Evolutionary conservation across 1,284 basidiomycete genomes (phyloP).

Genomic region (Sporisorium reilianum): DNA sequence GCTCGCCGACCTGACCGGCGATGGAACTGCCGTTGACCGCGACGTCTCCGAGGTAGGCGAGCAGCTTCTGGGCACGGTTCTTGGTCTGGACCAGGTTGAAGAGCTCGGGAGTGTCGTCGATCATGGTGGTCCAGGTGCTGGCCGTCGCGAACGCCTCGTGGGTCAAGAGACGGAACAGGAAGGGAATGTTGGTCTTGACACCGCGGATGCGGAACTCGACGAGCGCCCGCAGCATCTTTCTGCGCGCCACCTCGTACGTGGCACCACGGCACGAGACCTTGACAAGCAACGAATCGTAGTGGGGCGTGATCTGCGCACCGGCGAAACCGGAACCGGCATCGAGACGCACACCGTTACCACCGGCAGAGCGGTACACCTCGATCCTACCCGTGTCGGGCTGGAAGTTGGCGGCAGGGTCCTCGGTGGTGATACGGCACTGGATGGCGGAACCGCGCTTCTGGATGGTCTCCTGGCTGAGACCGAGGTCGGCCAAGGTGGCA

Average conservation of each 20-base stretch:
- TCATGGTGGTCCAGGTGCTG: constrained; percentile 88
- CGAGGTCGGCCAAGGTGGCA: constrained; percentile 92
- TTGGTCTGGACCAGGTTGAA: constrained; percentile 98
- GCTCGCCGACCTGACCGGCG: constrained; percentile 92
- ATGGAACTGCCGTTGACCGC: constrained; percentile 98
- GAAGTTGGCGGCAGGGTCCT: constrained; percentile 90
- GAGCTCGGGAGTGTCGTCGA: constrained; percentile 98
- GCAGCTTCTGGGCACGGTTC: constrained; percentile 97
- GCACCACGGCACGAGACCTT: constrained; percentile 97
- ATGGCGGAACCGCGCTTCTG: constrained; percentile 97
- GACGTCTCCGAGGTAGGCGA: constrained; percentile 96
- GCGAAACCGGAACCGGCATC: constrained; percentile 98
- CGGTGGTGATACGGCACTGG: constrained; percentile 99
- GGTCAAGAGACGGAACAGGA: constrained; percentile 97
- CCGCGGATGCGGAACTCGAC: constrained; percentile 99
- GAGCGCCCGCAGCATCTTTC: constrained; percentile 98
- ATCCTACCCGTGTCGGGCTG: constrained; percentile 99
- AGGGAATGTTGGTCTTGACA: constrained; percentile 97
- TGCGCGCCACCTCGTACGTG: constrained; percentile 96
- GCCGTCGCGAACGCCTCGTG: constrained; percentile 96
- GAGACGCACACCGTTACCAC: constrained; percentile 97
- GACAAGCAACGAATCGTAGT: constrained; percentile 97
- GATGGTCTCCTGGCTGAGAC: constrained; percentile 95
- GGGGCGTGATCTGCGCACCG: constrained; percentile 98
- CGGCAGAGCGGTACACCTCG: constrained; percentile 97